Evolutionary conservation across 345 rosid genomes (phyloP).

Genomic region (Schrenkiella parvula): DNA sequence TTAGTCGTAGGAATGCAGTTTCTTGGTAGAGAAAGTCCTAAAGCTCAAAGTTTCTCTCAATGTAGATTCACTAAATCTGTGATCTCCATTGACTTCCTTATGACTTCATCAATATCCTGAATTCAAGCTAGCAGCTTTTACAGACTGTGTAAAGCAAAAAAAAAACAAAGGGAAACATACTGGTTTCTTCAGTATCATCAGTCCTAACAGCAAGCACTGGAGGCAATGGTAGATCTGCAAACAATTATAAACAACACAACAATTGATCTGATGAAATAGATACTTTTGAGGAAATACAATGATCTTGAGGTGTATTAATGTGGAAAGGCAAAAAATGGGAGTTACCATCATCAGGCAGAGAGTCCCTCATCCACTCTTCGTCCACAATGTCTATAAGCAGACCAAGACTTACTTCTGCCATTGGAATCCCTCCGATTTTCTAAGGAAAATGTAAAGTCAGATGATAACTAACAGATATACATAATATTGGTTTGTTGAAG

Average conservation of each 20-base stretch:
- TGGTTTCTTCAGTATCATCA: constrained; percentile 89
- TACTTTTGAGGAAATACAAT: background rate
- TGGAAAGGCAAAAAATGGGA: background rate
- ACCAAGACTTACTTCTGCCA: constrained; percentile 75
- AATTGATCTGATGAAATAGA: background rate
- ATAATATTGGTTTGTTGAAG: background rate
- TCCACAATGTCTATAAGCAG: constrained; percentile 86
- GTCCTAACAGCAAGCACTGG: constrained; percentile 63
- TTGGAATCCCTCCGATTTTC: constrained; percentile 21
- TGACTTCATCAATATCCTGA: background rate
- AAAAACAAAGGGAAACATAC: constrained; percentile 40
- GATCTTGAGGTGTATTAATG: background rate
- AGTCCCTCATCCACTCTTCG: constrained; percentile 96
- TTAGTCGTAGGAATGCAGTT: background rate
- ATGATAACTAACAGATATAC: background rate
- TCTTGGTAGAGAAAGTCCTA: background rate
- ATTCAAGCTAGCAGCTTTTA: background rate
- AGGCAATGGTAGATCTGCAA: constrained; percentile 80
- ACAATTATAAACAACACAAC: background rate
- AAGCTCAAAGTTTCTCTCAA: background rate
- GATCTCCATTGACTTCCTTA: background rate
- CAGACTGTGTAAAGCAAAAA: background rate
- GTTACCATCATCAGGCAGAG: constrained; percentile 85
- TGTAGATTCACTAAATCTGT: background rate
- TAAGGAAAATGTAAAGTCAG: background rate